A percentile compares a stretch with the other conserved stretches of the same genome.
phyloP scores from a whole-genome alignment of 441 rosid genomes.

The Mallotus repandus region DNA sequence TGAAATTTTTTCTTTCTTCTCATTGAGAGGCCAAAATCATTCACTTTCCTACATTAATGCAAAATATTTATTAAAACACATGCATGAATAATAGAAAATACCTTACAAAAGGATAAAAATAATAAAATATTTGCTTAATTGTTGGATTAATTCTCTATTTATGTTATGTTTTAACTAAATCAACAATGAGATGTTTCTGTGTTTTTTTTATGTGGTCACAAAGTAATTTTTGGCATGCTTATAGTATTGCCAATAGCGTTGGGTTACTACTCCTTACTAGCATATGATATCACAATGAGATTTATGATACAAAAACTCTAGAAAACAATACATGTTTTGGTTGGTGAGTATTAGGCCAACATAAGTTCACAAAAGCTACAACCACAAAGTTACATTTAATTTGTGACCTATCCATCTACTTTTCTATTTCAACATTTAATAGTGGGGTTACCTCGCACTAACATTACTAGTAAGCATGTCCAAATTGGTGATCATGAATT shows the following conservation, averaged over 20 bases:
- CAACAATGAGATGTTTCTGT: not conserved
- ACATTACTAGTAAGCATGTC: not conserved
- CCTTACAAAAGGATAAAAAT: no score
- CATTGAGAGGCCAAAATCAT: no score
- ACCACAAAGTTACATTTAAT: not conserved
- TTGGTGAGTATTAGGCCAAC: slow-evolving; percentile 14
- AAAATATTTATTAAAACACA: no score
- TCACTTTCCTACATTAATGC: no score
- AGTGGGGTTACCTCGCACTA: not conserved
- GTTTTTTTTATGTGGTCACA: slow-evolving; percentile 30
- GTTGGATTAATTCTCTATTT: not conserved
- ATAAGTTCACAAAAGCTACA: slow-evolving; percentile 8
- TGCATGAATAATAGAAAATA: no score
- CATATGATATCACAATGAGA: slow-evolving; percentile 34
- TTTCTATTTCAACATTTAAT: slow-evolving; percentile 14
- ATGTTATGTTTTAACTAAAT: not conserved
- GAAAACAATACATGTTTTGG: slow-evolving; percentile 7
- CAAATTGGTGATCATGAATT: not conserved
- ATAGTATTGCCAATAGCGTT: slow-evolving; percentile 68
- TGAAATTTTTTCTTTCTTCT: no score
- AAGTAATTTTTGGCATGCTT: slow-evolving; percentile 81
- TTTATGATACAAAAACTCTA: not conserved
- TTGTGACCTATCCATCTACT: slow-evolving; percentile 15
- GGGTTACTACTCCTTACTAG: slow-evolving; percentile 72
- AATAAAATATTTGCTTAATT: no score